Evolutionary conservation across 2,329 filamentous ascomycete species (phyloP).

Genomic region (Trichoderma breve): DNA sequence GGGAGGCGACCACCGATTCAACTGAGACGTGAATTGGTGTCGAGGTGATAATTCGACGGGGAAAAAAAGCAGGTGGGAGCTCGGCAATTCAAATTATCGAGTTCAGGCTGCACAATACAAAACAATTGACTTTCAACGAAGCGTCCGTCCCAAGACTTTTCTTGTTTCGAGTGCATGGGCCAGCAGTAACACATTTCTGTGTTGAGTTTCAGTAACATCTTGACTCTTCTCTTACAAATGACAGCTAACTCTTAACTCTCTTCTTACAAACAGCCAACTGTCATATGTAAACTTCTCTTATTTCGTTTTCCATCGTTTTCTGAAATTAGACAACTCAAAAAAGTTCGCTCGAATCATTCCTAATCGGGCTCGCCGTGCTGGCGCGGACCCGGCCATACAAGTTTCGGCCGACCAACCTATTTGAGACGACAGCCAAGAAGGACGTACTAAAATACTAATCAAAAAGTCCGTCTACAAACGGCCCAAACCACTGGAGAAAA

Average conservation of each 20-base stretch:
- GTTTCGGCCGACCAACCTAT: not conserved
- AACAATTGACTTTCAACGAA: not conserved
- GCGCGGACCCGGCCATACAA: not conserved
- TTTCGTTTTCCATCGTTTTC: not conserved
- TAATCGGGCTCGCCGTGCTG: constrained; percentile 10
- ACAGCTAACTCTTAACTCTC: not conserved
- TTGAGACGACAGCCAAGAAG: constrained; percentile 1
- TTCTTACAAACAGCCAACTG: not conserved
- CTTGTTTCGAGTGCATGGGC: not conserved
- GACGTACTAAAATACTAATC: not conserved
- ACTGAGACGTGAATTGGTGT: not conserved
- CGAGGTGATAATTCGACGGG: not conserved
- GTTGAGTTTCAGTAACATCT: not conserved
- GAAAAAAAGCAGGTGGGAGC: not conserved
- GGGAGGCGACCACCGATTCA: not conserved
- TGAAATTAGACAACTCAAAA: not conserved
- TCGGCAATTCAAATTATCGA: not conserved
- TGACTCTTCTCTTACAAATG: not conserved
- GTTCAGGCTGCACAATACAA: not conserved
- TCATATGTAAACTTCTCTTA: not conserved
- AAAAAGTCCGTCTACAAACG: not conserved
- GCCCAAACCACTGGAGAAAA: not conserved
- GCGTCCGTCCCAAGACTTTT: not conserved
- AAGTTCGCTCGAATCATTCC: not conserved
- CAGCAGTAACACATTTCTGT: not conserved